A percentile compares a stretch with the other conserved stretches of the same genome.
These are phyloP conservation scores for Vaucheria bursata DNA, from an alignment of 352 stramenopile species.

Conservation along the genomic window DNA sequence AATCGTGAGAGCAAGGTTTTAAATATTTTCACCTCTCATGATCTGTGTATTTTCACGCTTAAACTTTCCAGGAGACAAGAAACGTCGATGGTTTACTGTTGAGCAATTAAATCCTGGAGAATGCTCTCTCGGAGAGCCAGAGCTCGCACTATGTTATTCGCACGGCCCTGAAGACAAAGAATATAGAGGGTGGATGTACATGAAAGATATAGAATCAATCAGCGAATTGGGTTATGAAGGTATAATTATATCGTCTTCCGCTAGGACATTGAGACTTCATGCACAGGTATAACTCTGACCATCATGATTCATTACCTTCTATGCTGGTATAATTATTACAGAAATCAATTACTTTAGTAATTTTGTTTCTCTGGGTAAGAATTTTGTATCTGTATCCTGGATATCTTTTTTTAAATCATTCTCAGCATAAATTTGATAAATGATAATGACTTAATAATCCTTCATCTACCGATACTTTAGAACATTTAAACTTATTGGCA, in stretches of 20 bases:
- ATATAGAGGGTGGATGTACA: slow-evolving; percentile 49
- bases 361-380: not conserved
- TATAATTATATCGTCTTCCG: slow-evolving; percentile 31
- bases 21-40: no score
- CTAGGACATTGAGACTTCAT: slow-evolving; percentile 16
- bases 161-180: slow-evolving; percentile 26
- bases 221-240: slow-evolving; percentile 24
- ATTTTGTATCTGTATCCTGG: no score
- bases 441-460: not conserved
- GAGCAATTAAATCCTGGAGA: not conserved
- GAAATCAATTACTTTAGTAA: not conserved
- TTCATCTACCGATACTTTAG: not conserved
- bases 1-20: no score
- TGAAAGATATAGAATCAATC: slow-evolving; percentile 47
- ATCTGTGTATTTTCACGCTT: no score
- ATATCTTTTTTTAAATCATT: not conserved
- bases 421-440: not conserved
- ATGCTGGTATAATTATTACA: not conserved
- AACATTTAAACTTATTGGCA: not conserved
- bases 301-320: not conserved
- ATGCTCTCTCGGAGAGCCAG: not conserved
- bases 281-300: slow-evolving; percentile 1
- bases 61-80: slow-evolving; percentile 38
- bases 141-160: slow-evolving; percentile 50
- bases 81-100: slow-evolving; percentile 43